Conservation (phyloP, 805 yeast species). For the Ogataea thermomethanolica region DNA sequence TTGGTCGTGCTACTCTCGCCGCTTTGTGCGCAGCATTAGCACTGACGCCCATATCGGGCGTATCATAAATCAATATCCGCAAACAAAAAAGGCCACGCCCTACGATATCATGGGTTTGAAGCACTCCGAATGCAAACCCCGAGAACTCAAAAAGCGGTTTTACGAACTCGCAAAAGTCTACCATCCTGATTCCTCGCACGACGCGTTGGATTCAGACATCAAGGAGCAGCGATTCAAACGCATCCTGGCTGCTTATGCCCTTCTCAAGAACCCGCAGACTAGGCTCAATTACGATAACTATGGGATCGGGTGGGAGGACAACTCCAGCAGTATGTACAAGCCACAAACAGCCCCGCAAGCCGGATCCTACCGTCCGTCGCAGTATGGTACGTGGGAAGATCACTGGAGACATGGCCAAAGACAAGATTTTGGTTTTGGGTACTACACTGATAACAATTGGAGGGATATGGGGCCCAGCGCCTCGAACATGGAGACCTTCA, state of each 20-base stretch:
- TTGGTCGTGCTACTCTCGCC: neutral
- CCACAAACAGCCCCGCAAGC: constrained; percentile 20
- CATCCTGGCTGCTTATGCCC: constrained; percentile 55
- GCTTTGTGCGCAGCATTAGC: constrained; percentile 1
- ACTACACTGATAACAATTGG: constrained; percentile 28
- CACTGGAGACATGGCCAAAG: constrained; percentile 13
- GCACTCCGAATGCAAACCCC: constrained; percentile 34
- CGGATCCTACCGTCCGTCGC: constrained; percentile 18
- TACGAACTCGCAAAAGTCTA: constrained; percentile 66
- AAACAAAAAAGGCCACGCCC: constrained; percentile 53
- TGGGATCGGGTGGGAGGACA: constrained; percentile 44
- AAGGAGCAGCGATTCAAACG: constrained; percentile 50
- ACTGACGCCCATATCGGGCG: constrained; percentile 2
- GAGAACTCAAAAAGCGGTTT: constrained; percentile 46
- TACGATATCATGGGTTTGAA: constrained; percentile 59
- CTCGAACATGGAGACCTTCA: constrained; percentile 26
- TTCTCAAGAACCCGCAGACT: constrained; percentile 44
- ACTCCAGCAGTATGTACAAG: constrained; percentile 20
- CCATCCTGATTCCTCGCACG: constrained; percentile 63
- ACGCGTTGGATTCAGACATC: constrained; percentile 17
- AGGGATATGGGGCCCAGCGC: constrained; percentile 24
- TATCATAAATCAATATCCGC: constrained; percentile 42
- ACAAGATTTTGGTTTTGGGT: constrained; percentile 25
- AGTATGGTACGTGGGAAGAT: constrained; percentile 32
- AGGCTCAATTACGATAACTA: constrained; percentile 45